Conservation (phyloP, 2,329 filamentous ascomycete genomes). For the Claviceps sp. region DNA sequence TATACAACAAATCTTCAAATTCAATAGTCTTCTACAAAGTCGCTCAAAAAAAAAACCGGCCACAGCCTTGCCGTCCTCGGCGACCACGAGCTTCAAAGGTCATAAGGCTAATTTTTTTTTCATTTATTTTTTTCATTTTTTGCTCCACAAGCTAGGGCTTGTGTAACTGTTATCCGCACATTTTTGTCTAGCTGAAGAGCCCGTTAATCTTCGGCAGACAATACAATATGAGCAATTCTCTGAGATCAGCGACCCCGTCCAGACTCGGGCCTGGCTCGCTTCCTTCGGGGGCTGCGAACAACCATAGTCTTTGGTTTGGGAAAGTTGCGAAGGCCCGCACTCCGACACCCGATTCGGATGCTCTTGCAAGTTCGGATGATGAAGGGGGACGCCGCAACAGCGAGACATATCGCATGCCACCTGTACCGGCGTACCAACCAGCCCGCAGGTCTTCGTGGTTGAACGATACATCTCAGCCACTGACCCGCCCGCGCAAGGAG, state of each 20-base stretch:
- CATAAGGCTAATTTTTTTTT: no score
- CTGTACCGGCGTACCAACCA: conserved; percentile 41
- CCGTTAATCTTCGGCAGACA: neutral
- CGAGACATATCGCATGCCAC: conserved; percentile 30
- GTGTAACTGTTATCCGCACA: neutral
- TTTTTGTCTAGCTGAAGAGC: neutral
- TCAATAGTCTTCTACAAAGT: neutral
- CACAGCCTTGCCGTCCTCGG: neutral
- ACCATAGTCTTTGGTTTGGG: conserved; percentile 54
- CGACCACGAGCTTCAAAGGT: neutral
- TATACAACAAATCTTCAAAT: neutral
- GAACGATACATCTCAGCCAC: conserved; percentile 59
- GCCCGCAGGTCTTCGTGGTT: conserved; percentile 71
- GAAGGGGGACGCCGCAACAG: conserved; percentile 59
- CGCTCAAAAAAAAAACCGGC: neutral
- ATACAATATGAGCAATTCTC: conserved; percentile 34
- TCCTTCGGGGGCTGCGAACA: conserved; percentile 37
- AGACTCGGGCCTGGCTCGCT: conserved; percentile 37
- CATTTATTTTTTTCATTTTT: no score
- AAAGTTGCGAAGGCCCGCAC: conserved; percentile 62
- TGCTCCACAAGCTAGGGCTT: neutral
- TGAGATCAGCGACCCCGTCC: conserved; percentile 35
- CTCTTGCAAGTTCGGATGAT: conserved; percentile 86
- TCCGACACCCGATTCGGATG: conserved; percentile 88
- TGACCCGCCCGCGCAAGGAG: conserved; percentile 54